Percentiles rank a stretch among this genome's conserved stretches.
Evolutionary conservation across 2,329 filamentous ascomycete genomes (phyloP).

Genomic region (Pseudocercospora pini-densiflorae): DNA sequence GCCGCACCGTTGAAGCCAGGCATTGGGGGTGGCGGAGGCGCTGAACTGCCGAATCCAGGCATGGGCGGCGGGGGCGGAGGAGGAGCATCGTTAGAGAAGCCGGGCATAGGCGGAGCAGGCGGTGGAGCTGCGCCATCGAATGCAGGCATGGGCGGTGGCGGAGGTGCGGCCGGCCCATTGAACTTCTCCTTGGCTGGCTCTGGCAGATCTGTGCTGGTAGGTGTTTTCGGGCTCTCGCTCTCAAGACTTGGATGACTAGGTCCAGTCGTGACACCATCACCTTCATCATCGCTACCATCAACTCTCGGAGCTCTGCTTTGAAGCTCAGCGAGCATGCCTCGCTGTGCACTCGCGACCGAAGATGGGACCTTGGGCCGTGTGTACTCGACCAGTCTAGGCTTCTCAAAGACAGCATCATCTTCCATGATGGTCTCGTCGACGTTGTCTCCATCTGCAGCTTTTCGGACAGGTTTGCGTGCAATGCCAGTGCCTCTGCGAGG

Average conservation of each 20-base stretch:
- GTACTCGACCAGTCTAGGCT: slow-evolving; percentile 78
- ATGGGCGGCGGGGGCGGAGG: slow-evolving; percentile 47
- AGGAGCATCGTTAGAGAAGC: slow-evolving; percentile 42
- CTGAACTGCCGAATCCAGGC: slow-evolving; percentile 51
- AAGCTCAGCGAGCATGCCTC: slow-evolving; percentile 72
- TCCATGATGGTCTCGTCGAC: slow-evolving; percentile 51
- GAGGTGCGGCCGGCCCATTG: slow-evolving; percentile 53
- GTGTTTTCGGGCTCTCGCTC: slow-evolving; percentile 69
- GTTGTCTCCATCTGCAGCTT: slow-evolving; percentile 38
- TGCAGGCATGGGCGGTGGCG: slow-evolving; percentile 48
- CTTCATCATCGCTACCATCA: slow-evolving; percentile 75
- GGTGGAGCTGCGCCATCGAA: slow-evolving; percentile 48
- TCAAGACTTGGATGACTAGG: slow-evolving; percentile 77
- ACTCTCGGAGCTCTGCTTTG: slow-evolving; percentile 74
- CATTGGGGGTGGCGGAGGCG: slow-evolving; percentile 47
- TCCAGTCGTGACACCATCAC: slow-evolving; percentile 72
- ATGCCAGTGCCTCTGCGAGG: slow-evolving; percentile 47
- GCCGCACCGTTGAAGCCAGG: slow-evolving; percentile 47
- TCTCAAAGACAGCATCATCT: slow-evolving; percentile 73
- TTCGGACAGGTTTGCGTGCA: slow-evolving; percentile 40
- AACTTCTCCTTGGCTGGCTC: slow-evolving; percentile 48
- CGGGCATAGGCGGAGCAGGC: slow-evolving; percentile 52
- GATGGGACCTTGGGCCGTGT: slow-evolving; percentile 70
- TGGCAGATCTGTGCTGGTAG: slow-evolving; percentile 54
- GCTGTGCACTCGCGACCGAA: slow-evolving; percentile 58